Percentiles rank a stretch among this genome's conserved stretches.
These are phyloP conservation scores for Fusarium setosum DNA, from an alignment of 2,329 filamentous ascomycete species.

Conservation along the genomic window DNA sequence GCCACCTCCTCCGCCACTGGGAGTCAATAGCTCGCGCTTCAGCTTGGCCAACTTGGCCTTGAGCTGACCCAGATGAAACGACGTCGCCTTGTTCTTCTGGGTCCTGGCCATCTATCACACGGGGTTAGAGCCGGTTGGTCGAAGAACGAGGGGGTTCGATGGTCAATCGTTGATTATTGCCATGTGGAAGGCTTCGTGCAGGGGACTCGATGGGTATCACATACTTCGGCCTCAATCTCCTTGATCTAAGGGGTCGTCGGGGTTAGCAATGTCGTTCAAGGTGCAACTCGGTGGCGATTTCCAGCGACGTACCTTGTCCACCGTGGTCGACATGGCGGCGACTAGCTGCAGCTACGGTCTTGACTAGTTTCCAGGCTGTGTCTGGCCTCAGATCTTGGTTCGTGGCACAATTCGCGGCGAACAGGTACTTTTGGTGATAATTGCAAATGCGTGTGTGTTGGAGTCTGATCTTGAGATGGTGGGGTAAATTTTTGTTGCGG, in stretches of 20 bases:
- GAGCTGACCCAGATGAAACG: slow-evolving; percentile 92
- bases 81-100: slow-evolving; percentile 97
- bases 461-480: slow-evolving; percentile 46
- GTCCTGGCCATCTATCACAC: slow-evolving; percentile 84
- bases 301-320: slow-evolving; percentile 81
- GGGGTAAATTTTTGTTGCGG: slow-evolving; percentile 54
- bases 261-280: slow-evolving; percentile 47
- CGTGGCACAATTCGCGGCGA: slow-evolving; percentile 28
- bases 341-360: slow-evolving; percentile 25
- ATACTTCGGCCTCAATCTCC: slow-evolving; percentile 93
- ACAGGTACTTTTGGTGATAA: slow-evolving; percentile 38
- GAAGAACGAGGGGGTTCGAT: slow-evolving; percentile 3
- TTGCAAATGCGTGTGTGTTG: slow-evolving; percentile 39
- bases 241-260: slow-evolving; percentile 76
- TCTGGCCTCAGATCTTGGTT: slow-evolving; percentile 34
- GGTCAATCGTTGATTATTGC: slow-evolving; percentile 5
- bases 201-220: slow-evolving; percentile 45
- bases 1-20: slow-evolving; percentile 84
- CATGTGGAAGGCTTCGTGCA: slow-evolving; percentile 11
- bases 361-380: slow-evolving; percentile 13
- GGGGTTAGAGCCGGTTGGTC: slow-evolving; percentile 28
- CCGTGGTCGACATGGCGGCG: slow-evolving; percentile 90
- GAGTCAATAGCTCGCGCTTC: slow-evolving; percentile 94
- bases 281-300: slow-evolving; percentile 1
- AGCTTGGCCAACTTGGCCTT: slow-evolving; percentile 99